Evolutionary conservation across 345 rosid genomes (phyloP).

Genomic region (Eucalyptus globulus): DNA sequence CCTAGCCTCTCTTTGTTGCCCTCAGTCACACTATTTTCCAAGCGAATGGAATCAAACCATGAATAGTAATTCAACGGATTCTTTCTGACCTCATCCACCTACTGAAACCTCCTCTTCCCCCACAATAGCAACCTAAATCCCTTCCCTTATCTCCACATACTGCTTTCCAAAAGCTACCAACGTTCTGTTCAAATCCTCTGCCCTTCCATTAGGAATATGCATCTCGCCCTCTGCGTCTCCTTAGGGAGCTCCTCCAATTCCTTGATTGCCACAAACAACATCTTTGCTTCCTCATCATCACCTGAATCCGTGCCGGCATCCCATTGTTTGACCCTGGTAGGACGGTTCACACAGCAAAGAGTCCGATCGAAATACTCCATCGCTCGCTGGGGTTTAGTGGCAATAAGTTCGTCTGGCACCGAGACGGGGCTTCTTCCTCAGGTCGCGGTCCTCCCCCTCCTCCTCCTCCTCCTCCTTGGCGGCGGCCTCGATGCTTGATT

Average conservation of each 20-base stretch:
- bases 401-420: too few relatives aligned
- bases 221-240: constrained; percentile 61
- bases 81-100: constrained; percentile 63
- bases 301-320: too few relatives aligned
- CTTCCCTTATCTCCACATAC: constrained; percentile 15
- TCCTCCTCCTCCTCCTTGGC: too few relatives aligned
- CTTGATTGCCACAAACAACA: constrained; percentile 66
- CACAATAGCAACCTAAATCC: too few relatives aligned
- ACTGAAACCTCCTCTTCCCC: too few relatives aligned
- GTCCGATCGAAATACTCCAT: neutral
- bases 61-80: constrained; percentile 64
- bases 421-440: too few relatives aligned
- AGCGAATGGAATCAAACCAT: constrained; percentile 72
- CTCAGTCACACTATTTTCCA: constrained; percentile 46
- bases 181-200: constrained; percentile 65
- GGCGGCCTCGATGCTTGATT: too few relatives aligned
- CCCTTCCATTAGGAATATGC: constrained; percentile 81
- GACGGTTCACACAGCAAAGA: too few relatives aligned
- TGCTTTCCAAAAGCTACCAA: constrained; percentile 80
- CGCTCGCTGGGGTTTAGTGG: too few relatives aligned
- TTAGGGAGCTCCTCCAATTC: constrained; percentile 82
- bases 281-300: constrained; percentile 52
- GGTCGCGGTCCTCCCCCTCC: too few relatives aligned
- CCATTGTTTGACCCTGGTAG: too few relatives aligned
- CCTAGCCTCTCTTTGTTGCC: constrained; percentile 48